These are phyloP conservation scores for Lagerstroemia speciosa DNA, from an alignment of 345 rosid species.

Conservation along the genomic window DNA sequence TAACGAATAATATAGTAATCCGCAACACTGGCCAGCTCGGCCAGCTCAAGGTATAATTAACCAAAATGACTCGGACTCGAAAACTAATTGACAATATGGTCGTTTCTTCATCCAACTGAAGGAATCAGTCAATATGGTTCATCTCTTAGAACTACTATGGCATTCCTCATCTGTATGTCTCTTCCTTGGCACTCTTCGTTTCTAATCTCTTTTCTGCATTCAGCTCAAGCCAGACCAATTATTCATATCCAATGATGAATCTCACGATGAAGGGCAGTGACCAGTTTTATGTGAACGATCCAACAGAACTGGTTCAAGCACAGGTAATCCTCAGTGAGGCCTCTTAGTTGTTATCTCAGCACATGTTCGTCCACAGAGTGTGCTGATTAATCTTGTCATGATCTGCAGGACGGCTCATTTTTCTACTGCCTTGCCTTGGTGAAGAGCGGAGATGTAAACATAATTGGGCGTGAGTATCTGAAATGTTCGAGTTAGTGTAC, in stretches of 20 bases:
- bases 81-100: background rate
- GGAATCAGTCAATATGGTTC: background rate
- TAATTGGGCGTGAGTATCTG: slow-evolving; percentile 83
- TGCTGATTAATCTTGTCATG: slow-evolving; percentile 4
- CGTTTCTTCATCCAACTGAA: background rate
- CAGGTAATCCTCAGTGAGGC: slow-evolving; percentile 26
- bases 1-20: background rate
- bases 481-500: background rate
- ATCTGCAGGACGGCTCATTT: slow-evolving; percentile 28
- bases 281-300: slow-evolving; percentile 39
- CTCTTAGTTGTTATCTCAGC: background rate
- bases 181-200: background rate
- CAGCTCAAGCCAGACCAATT: slow-evolving; percentile 39
- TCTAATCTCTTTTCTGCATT: background rate
- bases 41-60: background rate
- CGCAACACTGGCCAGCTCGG: too few relatives aligned
- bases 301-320: slow-evolving; percentile 26
- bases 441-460: slow-evolving; percentile 67
- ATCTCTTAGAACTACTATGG: background rate
- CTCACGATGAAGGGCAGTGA: slow-evolving; percentile 82
- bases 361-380: slow-evolving; percentile 6
- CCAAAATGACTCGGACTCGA: background rate
- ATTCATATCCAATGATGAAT: slow-evolving; percentile 40
- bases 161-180: background rate
- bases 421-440: slow-evolving; percentile 74